phyloP scores from a whole-genome alignment of 2,329 filamentous ascomycete species.

The Colletotrichum salicis region DNA sequence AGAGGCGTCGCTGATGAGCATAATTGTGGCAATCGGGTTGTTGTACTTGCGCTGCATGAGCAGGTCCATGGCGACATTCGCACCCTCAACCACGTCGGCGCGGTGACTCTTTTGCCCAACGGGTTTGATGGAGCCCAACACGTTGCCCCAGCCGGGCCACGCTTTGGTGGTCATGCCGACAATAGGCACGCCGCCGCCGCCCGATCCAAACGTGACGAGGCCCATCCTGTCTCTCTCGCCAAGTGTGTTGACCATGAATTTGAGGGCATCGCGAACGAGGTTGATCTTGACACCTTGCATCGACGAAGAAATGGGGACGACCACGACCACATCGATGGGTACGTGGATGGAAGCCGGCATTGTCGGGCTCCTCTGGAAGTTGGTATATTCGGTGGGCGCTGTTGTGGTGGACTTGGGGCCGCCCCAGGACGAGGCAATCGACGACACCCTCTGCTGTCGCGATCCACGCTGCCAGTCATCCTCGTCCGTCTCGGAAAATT shows the following conservation, averaged over 20 bases:
- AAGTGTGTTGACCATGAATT: constrained; percentile 89
- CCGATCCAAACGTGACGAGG: constrained; percentile 95
- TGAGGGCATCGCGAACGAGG: constrained; percentile 87
- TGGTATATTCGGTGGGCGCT: constrained; percentile 91
- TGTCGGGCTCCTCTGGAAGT: constrained; percentile 65
- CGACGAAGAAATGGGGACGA: constrained; percentile 95
- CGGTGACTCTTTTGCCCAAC: constrained; percentile 96
- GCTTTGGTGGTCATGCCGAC: constrained; percentile 98
- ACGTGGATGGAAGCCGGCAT: constrained; percentile 76
- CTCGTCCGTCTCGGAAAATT: constrained; percentile 85
- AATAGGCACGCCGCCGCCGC: constrained; percentile 89
- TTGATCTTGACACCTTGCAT: constrained; percentile 99
- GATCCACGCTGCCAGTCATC: constrained; percentile 81
- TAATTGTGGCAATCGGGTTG: constrained; percentile 93
- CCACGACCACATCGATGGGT: constrained; percentile 93
- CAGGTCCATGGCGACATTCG: constrained; percentile 97
- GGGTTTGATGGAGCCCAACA: constrained; percentile 87
- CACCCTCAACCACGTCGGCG: constrained; percentile 95
- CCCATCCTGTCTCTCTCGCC: constrained; percentile 97
- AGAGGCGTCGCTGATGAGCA: constrained; percentile 97
- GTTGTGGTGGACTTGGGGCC: constrained; percentile 85
- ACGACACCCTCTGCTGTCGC: constrained; percentile 78
- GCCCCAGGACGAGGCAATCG: constrained; percentile 83
- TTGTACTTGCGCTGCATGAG: constrained; percentile 97
- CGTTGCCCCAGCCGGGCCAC: constrained; percentile 90